A percentile compares a stretch with the other conserved stretches of the same genome.
Conservation (phyloP, 805 yeast species). For the Brettanomyces bruxellensis region DNA sequence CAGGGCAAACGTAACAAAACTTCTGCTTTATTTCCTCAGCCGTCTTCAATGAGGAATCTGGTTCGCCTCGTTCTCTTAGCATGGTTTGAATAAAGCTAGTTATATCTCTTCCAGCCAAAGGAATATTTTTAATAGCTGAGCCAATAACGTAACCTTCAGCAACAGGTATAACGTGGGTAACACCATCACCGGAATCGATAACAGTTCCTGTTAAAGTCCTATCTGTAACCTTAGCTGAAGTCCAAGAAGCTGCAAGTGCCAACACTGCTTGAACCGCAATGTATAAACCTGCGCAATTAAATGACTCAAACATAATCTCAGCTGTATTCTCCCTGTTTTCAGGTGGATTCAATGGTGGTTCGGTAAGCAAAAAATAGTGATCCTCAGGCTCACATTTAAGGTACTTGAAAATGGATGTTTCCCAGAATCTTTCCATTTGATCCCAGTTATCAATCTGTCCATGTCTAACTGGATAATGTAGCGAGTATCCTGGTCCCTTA, state of each 20-base stretch:
- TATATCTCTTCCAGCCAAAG: slow-evolving; percentile 97
- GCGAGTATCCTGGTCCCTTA: slow-evolving; percentile 80
- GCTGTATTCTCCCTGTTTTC: slow-evolving; percentile 98
- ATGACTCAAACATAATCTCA: slow-evolving; percentile 96
- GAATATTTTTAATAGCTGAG: slow-evolving; percentile 92
- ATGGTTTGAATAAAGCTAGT: slow-evolving; percentile 88
- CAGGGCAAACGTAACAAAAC: slow-evolving; percentile 95
- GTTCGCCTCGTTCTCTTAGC: slow-evolving; percentile 94
- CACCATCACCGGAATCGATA: slow-evolving; percentile 98
- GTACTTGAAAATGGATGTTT: slow-evolving; percentile 90
- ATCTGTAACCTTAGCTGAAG: slow-evolving; percentile 89
- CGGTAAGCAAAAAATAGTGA: slow-evolving; percentile 90
- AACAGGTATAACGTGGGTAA: slow-evolving; percentile 97
- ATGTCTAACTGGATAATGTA: slow-evolving; percentile 89
- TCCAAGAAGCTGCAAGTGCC: slow-evolving; percentile 99
- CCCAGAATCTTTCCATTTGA: slow-evolving; percentile 99
- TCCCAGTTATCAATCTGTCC: slow-evolving; percentile 99
- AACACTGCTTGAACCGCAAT: slow-evolving; percentile 98
- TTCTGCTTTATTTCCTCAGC: slow-evolving; percentile 97
- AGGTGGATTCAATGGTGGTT: slow-evolving; percentile 99
- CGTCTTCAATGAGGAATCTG: slow-evolving; percentile 85
- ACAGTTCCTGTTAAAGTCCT: slow-evolving; percentile 97
- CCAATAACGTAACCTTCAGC: slow-evolving; percentile 99
- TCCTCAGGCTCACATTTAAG: slow-evolving; percentile 98
- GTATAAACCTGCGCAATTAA: slow-evolving; percentile 96